Base-by-base conservation (phyloP, 2,329 filamentous ascomycete species). In the Colletotrichum endophyticum region DNA sequence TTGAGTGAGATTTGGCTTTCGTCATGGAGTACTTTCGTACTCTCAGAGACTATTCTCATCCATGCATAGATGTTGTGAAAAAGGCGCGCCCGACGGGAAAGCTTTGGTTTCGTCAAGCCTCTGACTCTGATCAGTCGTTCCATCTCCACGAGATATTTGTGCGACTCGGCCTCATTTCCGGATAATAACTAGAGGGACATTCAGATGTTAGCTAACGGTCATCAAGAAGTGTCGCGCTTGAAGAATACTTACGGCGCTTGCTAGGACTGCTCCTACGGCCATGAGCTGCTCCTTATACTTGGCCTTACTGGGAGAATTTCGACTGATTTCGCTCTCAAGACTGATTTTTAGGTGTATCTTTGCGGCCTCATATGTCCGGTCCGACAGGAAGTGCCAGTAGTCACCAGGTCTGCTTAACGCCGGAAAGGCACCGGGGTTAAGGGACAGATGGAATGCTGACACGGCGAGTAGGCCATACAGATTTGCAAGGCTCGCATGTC, bases 221-320 rank as follows among this genome's bases (percentile, higher is more conserved):
- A 32, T 25, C 11, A 16, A 4, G 9, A 49, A 5, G 4, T 30
- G 30, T 11, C 16, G 0, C 13, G 39, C 5, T 16, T 49, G 19
- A 22, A 2, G 19, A 28, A n/a, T 5, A 44, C 70, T 25, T 56
- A 68, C 70, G 15, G 63, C 62, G 25, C 63, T 72, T 16, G 70
- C 53, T 8, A 72, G 16, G 1, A 61, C 64, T 6, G 70, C 70
- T 7, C 44, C 62, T 2, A 30, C 19, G 2, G 70, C 70, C 63
- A 72, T 72, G 8, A 72, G 49, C n/a, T 72, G 63, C 34, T 72
- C 70, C 27, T 72, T 67, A 5, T 72, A 72, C 27, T 72, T 72
- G 2, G 63, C 49, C 13, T 72, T 72, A 0, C 13, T 32, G 1
- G 53, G 8, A 8, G 34, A 15, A 9, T 8, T 19, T 3, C 30